Evolutionary conservation across 2,329 filamentous ascomycete species (phyloP), one percentile per base, ranked within the genome.

Genomic region (Aspergillus transmontanensis): DNA sequence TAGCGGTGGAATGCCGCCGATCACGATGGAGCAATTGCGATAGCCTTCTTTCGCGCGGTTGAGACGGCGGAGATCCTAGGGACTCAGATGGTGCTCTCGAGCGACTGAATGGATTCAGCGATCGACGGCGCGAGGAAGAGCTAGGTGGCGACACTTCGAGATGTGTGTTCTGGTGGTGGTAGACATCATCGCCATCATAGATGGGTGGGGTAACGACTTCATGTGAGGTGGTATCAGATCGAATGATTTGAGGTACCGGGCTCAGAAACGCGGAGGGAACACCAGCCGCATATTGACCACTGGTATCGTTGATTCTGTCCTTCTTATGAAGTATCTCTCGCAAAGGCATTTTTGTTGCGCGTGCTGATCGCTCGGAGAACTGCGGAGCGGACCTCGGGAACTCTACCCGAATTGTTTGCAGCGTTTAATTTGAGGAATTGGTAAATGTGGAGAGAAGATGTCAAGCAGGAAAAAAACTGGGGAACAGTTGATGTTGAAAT

Each of bases 201-300:
- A 76, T 75, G 7, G 93, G 90, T 12, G 92, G 91, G 61, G 87
- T 83, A 75, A 97, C 92, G 68, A 90, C 82, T 76, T 97, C 93
- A 75, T 93, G 86, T 1, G 89, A 88, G 68, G 88, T 80, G 1
- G 94, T 97, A 74, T 96, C 94, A 68, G 92, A 90, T 65, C 93
- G 90, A 73, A 95, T 85, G 81, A 97, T 93, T 69, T 91, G 88
- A 62, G 90, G 89, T 1, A 83, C 67, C 75, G 68, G 85, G 19
- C 41, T 61, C 46, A 63, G 62, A 26, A 66, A 68, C 16, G 58
- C 46, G 14, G 68, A 66, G 9, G 62, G 76, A 66, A 85, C 83
- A 68, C 82, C 83, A 53, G 68, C 16, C 21, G 54, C 82, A 86
- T 86, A 64, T 53, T 72, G 67, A 54, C 51, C 62, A 61, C 63